Conservation (phyloP, 345 rosid species). For the Eucalyptus pauciflora region DNA sequence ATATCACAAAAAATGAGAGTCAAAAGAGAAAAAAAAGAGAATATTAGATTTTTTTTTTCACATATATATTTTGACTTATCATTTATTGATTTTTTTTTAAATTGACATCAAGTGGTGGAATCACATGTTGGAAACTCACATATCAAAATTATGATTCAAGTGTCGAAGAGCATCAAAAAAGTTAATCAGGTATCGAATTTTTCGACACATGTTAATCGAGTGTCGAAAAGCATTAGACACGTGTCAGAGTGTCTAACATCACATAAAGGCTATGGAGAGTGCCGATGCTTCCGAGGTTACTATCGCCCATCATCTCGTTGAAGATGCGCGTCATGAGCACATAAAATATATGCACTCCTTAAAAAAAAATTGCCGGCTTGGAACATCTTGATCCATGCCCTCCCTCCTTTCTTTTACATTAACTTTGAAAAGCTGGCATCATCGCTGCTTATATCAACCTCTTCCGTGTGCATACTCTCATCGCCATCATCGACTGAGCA, state of each 20-base stretch:
- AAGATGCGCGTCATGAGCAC: no score
- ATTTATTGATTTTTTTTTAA: no score
- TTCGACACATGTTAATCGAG: accelerated
- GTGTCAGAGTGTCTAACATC: accelerated
- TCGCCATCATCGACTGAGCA: not conserved
- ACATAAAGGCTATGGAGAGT: no score
- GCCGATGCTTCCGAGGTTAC: no score
- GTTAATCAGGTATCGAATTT: accelerated
- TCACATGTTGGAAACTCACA: accelerated
- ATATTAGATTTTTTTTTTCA: no score
- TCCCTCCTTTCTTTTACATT: not conserved
- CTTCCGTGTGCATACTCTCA: not conserved
- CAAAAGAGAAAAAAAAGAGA: accelerated
- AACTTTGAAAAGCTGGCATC: not conserved
- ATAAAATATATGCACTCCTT: not conserved
- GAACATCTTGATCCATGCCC: not conserved
- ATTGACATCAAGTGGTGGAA: accelerated
- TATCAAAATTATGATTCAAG: accelerated
- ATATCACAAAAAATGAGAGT: accelerated
- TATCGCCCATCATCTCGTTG: no score
- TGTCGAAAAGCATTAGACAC: accelerated
- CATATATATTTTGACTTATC: no score
- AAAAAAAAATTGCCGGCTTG: not conserved
- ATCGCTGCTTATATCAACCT: not conserved
- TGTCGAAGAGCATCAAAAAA: accelerated